Percentiles rank a stretch among this genome's conserved stretches.
Conservation (phyloP, 2,329 filamentous ascomycete genomes). For the Claviceps capensis region DNA sequence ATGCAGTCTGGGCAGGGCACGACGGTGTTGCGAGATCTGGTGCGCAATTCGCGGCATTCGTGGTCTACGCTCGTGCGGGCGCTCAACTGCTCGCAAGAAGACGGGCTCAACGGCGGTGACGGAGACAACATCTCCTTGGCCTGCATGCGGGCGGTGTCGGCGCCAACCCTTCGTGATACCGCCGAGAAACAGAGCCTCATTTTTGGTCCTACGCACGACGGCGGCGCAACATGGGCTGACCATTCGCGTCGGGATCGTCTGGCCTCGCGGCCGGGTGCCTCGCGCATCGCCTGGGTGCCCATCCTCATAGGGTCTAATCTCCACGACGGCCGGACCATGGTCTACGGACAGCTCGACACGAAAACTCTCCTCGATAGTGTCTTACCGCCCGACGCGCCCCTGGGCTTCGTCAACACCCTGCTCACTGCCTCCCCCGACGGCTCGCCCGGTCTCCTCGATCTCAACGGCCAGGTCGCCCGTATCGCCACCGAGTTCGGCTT, state of each 20-base stretch:
- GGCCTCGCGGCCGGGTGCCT: neutral
- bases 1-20: conserved; percentile 12
- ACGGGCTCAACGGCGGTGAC: neutral
- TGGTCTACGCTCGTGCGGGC: neutral
- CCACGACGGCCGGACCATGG: conserved; percentile 9
- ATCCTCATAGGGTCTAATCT: conserved; percentile 12
- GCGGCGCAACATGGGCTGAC: conserved; percentile 10
- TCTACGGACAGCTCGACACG: neutral
- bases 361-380: neutral
- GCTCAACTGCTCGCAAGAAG: neutral
- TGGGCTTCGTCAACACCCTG: neutral
- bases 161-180: conserved; percentile 7
- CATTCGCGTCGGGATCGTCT: conserved; percentile 8
- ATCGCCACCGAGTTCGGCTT: conserved; percentile 11
- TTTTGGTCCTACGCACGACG: conserved; percentile 12
- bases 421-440: conserved; percentile 9
- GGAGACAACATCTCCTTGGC: conserved; percentile 2
- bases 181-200: conserved; percentile 9
- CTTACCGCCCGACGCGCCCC: neutral
- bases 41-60: neutral
- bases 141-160: conserved; percentile 14
- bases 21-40: neutral
- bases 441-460: conserved; percentile 5
- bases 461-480: conserved; percentile 9
- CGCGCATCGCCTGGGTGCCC: conserved; percentile 12